Conservation (phyloP, 495 filamentous ascomycete species). For the Baudoinia panamericana region DNA sequence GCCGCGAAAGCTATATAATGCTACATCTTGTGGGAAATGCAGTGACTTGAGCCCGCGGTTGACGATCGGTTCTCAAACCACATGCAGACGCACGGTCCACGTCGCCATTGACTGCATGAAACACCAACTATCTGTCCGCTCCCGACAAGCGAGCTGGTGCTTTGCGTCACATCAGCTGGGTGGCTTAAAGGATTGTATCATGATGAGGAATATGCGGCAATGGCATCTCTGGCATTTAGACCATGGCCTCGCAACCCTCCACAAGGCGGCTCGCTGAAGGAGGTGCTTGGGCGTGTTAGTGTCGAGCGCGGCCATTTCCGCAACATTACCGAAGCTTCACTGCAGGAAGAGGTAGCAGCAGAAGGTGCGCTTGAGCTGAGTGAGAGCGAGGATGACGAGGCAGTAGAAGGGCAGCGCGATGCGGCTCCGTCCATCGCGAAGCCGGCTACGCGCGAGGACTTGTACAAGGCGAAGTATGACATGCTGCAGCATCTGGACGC, state of each 20-base stretch:
- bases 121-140: too few species aligned
- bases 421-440: neutral
- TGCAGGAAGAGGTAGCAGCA: slow-evolving; percentile 55
- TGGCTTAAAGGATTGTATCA: too few species aligned
- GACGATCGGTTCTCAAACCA: too few species aligned
- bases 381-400: slow-evolving; percentile 7
- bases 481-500: slow-evolving; percentile 14
- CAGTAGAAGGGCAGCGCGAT: slow-evolving; percentile 9
- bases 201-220: too few species aligned
- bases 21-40: too few species aligned
- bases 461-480: slow-evolving; percentile 14
- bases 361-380: slow-evolving; percentile 32
- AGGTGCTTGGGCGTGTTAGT: slow-evolving; percentile 23
- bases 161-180: too few species aligned
- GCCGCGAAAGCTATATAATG: too few species aligned
- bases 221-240: slow-evolving; percentile 17
- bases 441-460: slow-evolving; percentile 12
- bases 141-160: too few species aligned
- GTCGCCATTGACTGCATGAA: too few species aligned
- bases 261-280: slow-evolving; percentile 11
- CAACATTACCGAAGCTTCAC: slow-evolving; percentile 27
- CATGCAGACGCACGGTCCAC: too few species aligned
- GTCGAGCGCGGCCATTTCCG: slow-evolving; percentile 28
- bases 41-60: too few species aligned
- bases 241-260: slow-evolving; percentile 23